Evolutionary conservation across 1,139 yeast genomes (phyloP).

Genomic region (Debaryomyces udenii): DNA sequence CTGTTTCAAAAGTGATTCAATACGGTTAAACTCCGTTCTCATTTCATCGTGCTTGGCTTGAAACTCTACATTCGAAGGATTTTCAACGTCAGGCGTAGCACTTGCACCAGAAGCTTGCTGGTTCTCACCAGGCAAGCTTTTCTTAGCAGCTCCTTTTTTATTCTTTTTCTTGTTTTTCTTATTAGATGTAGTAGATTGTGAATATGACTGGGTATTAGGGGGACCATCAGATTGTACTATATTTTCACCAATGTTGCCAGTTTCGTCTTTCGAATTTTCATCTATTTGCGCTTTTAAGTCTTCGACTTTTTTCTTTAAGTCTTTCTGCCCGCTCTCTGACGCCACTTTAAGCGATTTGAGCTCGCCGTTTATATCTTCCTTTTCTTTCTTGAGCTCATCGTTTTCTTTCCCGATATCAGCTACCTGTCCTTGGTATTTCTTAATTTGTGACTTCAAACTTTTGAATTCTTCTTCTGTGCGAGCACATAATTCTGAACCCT

Average conservation of each 20-base stretch:
- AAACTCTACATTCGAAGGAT: neutral
- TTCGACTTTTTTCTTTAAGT: slow-evolving; percentile 4
- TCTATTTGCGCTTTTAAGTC: slow-evolving; percentile 11
- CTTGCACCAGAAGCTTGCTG: neutral
- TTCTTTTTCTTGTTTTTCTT: slow-evolving; percentile 20
- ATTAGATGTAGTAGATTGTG: neutral
- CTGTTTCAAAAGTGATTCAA: slow-evolving; percentile 8
- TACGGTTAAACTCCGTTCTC: neutral
- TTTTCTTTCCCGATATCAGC: neutral
- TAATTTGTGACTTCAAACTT: slow-evolving; percentile 4
- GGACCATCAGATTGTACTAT: too few species aligned
- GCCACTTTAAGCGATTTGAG: neutral
- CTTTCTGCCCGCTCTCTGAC: neutral
- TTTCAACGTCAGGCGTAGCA: slow-evolving; percentile 1
- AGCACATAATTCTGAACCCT: too few species aligned
- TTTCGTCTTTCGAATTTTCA: neutral
- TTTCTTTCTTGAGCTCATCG: neutral
- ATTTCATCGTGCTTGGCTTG: slow-evolving; percentile 1
- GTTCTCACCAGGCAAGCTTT: neutral
- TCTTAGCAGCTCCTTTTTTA: slow-evolving; percentile 12
- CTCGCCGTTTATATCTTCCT: slow-evolving; percentile 4
- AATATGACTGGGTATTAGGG: neutral
- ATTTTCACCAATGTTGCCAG: too few species aligned
- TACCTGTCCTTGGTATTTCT: slow-evolving; percentile 5
- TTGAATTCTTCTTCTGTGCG: neutral